Evolutionary conservation across 331 rosid genomes (phyloP).

Genomic region (Telfairia occidentalis): DNA sequence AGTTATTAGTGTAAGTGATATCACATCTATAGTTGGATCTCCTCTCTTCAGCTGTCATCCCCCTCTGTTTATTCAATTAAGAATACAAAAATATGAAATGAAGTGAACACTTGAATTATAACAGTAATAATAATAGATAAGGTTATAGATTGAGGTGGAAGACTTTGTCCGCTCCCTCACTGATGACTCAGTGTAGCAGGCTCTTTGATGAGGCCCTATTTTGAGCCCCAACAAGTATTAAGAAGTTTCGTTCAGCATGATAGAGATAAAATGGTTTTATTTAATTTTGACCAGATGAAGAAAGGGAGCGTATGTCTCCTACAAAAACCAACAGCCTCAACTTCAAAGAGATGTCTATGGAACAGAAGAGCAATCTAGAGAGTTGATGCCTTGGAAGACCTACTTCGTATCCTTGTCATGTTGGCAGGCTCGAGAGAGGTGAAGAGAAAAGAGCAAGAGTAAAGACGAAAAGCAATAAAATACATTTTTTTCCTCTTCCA

Average conservation of each 20-base stretch:
- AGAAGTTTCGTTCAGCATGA: background rate
- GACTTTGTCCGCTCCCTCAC: background rate
- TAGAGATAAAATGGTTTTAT: background rate
- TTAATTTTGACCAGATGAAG: background rate
- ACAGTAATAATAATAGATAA: background rate
- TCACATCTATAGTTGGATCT: conserved; percentile 73
- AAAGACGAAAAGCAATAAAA: background rate
- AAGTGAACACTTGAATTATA: background rate
- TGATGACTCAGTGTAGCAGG: background rate
- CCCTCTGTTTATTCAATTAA: conserved; percentile 48
- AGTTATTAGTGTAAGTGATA: conserved; percentile 85
- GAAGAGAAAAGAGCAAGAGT: background rate
- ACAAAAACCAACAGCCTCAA: background rate
- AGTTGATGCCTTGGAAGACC: background rate
- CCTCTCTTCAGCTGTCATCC: conserved; percentile 57
- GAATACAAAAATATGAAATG: conserved; percentile 7
- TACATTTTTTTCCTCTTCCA: background rate
- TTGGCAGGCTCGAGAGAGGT: background rate
- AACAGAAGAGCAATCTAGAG: background rate
- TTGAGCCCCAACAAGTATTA: background rate
- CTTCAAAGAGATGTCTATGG: background rate
- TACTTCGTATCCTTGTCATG: background rate
- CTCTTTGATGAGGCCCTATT: background rate
- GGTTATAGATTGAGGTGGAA: background rate
- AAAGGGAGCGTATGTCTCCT: background rate